These are phyloP conservation scores for Calonectria pauciramosa DNA, from an alignment of 2,329 filamentous ascomycete species.

Conservation along the genomic window DNA sequence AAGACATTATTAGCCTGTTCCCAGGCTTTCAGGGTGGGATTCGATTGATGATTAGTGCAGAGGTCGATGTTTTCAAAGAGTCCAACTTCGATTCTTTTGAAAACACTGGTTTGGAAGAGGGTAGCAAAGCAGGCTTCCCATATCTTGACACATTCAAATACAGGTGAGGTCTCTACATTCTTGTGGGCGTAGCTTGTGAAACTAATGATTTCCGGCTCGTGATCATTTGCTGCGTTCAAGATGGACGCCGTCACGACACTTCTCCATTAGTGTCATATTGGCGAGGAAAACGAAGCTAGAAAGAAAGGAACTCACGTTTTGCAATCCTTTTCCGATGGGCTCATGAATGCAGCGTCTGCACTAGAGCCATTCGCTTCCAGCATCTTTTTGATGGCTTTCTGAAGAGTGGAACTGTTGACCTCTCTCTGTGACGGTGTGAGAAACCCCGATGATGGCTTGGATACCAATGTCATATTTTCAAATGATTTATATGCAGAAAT, in stretches of 20 bases:
- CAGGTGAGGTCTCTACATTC: background rate
- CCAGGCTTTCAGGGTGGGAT: background rate
- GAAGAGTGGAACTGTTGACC: background rate
- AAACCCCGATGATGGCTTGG: background rate
- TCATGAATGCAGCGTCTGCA: background rate
- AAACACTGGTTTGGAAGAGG: background rate
- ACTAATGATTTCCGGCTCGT: background rate
- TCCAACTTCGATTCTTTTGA: conserved; percentile 44
- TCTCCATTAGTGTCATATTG: background rate
- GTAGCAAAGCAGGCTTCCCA: background rate
- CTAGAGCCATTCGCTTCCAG: background rate
- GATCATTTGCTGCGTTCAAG: background rate
- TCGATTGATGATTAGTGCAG: conserved; percentile 36
- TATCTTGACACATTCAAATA: background rate
- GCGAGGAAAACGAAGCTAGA: background rate
- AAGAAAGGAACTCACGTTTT: background rate
- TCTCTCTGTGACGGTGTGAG: background rate
- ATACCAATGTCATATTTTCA: background rate
- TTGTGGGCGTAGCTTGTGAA: background rate
- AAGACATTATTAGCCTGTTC: conserved; percentile 6
- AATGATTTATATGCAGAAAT: background rate
- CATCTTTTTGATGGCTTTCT: background rate
- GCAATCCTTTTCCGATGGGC: background rate
- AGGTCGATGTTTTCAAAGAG: conserved; percentile 29
- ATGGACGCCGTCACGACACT: conserved; percentile 48